Conservation (phyloP, 208 protist genomes). For the Herpetomonas tarakana region DNA sequence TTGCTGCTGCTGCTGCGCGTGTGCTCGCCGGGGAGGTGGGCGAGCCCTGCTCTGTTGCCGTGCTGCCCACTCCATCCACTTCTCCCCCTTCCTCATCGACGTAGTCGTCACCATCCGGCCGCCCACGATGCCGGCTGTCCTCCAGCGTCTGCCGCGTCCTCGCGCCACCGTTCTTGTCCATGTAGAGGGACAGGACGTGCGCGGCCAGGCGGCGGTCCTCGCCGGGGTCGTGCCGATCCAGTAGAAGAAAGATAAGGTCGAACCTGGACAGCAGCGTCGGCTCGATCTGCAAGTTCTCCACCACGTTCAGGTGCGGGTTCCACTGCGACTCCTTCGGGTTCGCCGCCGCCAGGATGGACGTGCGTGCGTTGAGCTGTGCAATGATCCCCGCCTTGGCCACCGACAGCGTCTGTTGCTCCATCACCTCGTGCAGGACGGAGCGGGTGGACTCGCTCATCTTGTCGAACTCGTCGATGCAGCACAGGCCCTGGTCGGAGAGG, state of each 20-base stretch:
- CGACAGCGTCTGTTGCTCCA: constrained; percentile 99
- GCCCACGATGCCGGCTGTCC: neutral
- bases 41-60: constrained; percentile 5
- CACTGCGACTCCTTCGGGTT: constrained; percentile 99
- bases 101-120: neutral
- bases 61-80: neutral
- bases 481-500: constrained; percentile 98
- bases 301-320: constrained; percentile 95
- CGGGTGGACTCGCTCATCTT: constrained; percentile 99
- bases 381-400: constrained; percentile 99
- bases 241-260: constrained; percentile 97
- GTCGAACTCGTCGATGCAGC: constrained; percentile 99
- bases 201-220: constrained; percentile 93
- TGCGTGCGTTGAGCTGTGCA: constrained; percentile 97
- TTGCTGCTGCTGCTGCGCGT: neutral
- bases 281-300: constrained; percentile 98
- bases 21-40: constrained; percentile 10
- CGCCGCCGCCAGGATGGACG: constrained; percentile 98
- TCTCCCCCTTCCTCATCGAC: neutral
- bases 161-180: constrained; percentile 37
- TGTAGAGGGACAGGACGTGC: constrained; percentile 98
- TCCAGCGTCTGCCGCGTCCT: constrained; percentile 8
- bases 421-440: constrained; percentile 99
- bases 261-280: constrained; percentile 99
- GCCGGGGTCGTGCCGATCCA: constrained; percentile 94